These are phyloP conservation scores for Aspergillus spinulosporus DNA, from an alignment of 2,329 filamentous ascomycete species.

Conservation along the genomic window DNA sequence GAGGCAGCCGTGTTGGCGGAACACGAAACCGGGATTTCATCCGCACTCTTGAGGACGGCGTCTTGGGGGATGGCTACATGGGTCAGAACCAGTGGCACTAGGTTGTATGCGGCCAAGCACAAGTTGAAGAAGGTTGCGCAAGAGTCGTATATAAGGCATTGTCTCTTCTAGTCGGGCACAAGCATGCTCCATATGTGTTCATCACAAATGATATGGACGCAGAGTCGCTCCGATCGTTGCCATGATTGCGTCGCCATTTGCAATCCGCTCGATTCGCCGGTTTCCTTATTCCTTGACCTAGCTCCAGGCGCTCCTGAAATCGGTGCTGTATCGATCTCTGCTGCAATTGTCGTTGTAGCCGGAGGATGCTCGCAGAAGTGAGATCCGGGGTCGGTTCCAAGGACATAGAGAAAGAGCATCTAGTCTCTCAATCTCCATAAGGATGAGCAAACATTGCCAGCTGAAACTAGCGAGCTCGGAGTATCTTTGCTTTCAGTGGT, in stretches of 20 bases:
- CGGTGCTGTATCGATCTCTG: constrained; percentile 4
- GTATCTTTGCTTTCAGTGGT: neutral
- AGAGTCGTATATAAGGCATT: constrained; percentile 19
- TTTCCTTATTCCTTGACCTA: constrained; percentile 14
- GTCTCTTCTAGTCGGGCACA: constrained; percentile 19
- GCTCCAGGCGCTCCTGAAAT: neutral
- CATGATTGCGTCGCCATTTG: constrained; percentile 19
- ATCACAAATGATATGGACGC: constrained; percentile 15
- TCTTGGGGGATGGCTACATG: constrained; percentile 80
- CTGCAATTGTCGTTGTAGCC: neutral
- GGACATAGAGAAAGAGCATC: neutral
- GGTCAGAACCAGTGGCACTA: constrained; percentile 71
- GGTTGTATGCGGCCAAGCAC: constrained; percentile 21
- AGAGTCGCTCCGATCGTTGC: constrained; percentile 19
- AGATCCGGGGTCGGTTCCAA: neutral
- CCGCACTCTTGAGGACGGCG: constrained; percentile 88
- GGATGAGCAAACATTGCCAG: neutral
- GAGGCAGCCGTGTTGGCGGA: constrained; percentile 68
- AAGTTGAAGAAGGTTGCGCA: constrained; percentile 14
- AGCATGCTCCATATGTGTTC: constrained; percentile 19
- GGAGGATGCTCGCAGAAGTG: neutral
- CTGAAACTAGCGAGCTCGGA: neutral
- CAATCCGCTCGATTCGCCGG: constrained; percentile 20
- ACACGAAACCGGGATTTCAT: constrained; percentile 80
- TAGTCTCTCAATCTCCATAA: constrained; percentile 9